phyloP scores from a whole-genome alignment of 352 stramenopile genomes.

The Globisporangium nodosum region DNA sequence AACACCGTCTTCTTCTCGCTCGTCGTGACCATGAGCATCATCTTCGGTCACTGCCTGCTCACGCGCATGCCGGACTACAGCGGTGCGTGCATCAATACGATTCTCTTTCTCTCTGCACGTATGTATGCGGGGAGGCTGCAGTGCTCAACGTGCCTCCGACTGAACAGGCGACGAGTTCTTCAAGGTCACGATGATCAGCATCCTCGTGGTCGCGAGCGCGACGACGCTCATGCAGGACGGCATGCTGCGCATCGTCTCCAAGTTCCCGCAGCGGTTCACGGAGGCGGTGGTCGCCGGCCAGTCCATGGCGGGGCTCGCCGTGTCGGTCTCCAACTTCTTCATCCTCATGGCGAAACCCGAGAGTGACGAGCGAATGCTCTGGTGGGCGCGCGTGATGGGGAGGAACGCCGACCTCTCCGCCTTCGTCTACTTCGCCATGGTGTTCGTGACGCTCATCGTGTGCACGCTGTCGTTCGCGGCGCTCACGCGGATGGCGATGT shows the following conservation, averaged over 20 bases:
- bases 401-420: slow-evolving; percentile 51
- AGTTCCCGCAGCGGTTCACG: slow-evolving; percentile 71
- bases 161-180: slow-evolving; percentile 51
- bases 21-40: slow-evolving; percentile 60
- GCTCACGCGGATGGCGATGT: slow-evolving; percentile 61
- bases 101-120: too few relatives aligned
- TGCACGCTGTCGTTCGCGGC: slow-evolving; percentile 46
- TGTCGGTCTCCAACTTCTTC: slow-evolving; percentile 68
- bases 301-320: slow-evolving; percentile 61
- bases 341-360: slow-evolving; percentile 45
- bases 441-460: slow-evolving; percentile 58
- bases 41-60: slow-evolving; percentile 66
- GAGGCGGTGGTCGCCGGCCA: slow-evolving; percentile 76
- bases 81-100: slow-evolving; percentile 18
- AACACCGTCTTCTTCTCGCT: slow-evolving; percentile 63
- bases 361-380: not conserved
- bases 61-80: slow-evolving; percentile 69
- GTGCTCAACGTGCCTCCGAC: not conserved
- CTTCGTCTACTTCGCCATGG: slow-evolving; percentile 76
- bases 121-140: not conserved
- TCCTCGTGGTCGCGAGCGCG: slow-evolving; percentile 57
- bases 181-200: slow-evolving; percentile 66
- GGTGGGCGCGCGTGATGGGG: slow-evolving; percentile 17
- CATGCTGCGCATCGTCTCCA: slow-evolving; percentile 66
- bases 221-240: slow-evolving; percentile 81